Base-by-base conservation (phyloP, 495 filamentous ascomycete genomes). In the Usnea hakonensis region DNA sequence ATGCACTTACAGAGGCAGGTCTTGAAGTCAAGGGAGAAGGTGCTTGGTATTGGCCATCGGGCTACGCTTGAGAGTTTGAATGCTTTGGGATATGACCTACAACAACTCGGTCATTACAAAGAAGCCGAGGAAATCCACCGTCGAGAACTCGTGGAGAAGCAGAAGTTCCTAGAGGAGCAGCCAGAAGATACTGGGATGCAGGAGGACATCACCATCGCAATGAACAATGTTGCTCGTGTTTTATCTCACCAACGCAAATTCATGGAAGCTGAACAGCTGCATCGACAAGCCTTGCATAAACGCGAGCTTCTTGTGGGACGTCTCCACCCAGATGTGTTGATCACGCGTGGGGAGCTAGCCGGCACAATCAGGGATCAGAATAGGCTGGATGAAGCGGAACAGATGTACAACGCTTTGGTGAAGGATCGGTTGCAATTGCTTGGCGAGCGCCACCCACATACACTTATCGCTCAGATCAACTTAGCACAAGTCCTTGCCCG, bases 41-140 rank as follows among this genome's bases (percentile, higher is more conserved):
- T 67, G 41, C 63, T 71, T 3, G 74, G 71, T 0, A 56, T 64
- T 32, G 66, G 71, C 40, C 68, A 74, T 64, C 65, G 63, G 3
- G 17, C 50, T 0, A 76, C 70, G 23, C 66, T 74, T 21, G 26
- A n/a, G 33, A 72, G 63, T 55, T 52, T 73, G 28, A 67, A 68
- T 54, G 68, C 70, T 36, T 66, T 78, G 23, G 76, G 64, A 14
- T 53, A 35, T 36, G 36, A 60, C 21, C 33, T 57, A 16, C 38
- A 58, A 13, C 28, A 44, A 14, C 58, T 48, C 43, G 62, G 58
- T 5, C 62, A 62, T 10, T 56, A 50, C 5, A 16, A 41, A 48
- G 67, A 76, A 53, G 70, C 73, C 13, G 61, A 70, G 53, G 21
- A 59, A 5, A 48, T 72, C 19, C 48, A 46, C n/a, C 38, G 43